Base-by-base conservation (phyloP, 129 eudicot species). In the Arctium minus region DNA sequence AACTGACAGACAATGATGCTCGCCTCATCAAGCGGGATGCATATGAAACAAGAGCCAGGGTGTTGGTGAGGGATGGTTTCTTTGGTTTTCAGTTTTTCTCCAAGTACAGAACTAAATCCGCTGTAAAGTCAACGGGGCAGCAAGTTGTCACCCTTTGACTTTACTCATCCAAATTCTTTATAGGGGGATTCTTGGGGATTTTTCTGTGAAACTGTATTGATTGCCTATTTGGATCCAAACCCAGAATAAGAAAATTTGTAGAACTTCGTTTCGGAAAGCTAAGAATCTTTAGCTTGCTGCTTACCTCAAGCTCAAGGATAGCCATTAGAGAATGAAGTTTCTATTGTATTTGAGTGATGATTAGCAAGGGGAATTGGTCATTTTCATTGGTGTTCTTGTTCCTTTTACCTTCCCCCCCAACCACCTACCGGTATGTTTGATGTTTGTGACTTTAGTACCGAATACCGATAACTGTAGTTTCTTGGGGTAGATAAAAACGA, bases 1-100 rank as follows among this genome's bases (percentile, higher is more conserved):
- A 40, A 60, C 76, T 13, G 30, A 40, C 88, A 87, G 92, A 80
- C 87, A 27, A 77, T 85, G 87, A 73, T 82, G 88, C 85, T 85
- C 69, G 32, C 83, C 39, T 75, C 92, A 40, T 78, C 89, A 35
- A 85, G 78, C 67, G 83, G 80, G 40, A 78, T 84, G 79, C 82
- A 82, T n/a, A 79, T 91, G 89, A 91, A 91, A 79, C 92, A 88
- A 85, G 94, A 91, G 83, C 92, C 89, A 5, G 85, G 91, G 37
- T 85, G 85, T 77, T 91, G 94, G 89, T 79, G 83, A 84, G n/a
- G 32, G 62, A 10, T 9, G 50, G 50, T 68, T 70, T 70, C 72
- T 42, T 65, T 8, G 0, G 80, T 74, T 64, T 65, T 50, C 65
- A 73, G 77, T 72, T 82, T 60, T 78, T 79, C 80, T 73, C 76